phyloP scores from a whole-genome alignment of 2,329 filamentous ascomycete species.

The Hypoxylon sp. region DNA sequence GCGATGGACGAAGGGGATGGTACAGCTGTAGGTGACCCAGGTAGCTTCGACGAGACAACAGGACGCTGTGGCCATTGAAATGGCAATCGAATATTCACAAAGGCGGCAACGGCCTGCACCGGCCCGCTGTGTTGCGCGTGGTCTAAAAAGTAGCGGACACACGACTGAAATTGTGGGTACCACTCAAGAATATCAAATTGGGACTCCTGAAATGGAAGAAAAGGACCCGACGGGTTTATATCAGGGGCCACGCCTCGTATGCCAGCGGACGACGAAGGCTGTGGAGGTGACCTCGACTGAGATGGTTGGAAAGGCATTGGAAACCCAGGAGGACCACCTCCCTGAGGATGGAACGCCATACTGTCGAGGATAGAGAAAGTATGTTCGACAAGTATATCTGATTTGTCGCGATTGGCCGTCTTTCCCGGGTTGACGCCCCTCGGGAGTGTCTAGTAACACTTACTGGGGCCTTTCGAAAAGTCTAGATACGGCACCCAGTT shows the following conservation, averaged over 20 bases:
- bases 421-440: constrained; percentile 14
- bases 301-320: constrained; percentile 47
- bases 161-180: constrained; percentile 92
- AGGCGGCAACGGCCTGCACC: constrained; percentile 89
- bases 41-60: constrained; percentile 58
- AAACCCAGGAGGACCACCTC: constrained; percentile 45
- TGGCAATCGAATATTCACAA: constrained; percentile 92
- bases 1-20: constrained; percentile 50
- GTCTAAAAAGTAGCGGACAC: constrained; percentile 91
- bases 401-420: constrained; percentile 17
- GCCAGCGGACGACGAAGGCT: constrained; percentile 46
- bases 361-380: constrained; percentile 23
- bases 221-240: constrained; percentile 43
- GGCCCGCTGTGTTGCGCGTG: constrained; percentile 86
- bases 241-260: constrained; percentile 45
- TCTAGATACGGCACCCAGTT: constrained; percentile 28
- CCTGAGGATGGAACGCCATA: constrained; percentile 51
- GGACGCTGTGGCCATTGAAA: constrained; percentile 76
- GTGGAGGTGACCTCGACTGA: constrained; percentile 47
- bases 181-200: constrained; percentile 88
- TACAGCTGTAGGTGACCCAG: constrained; percentile 56
- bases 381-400: constrained; percentile 16
- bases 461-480: constrained; percentile 15
- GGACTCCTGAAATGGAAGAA: constrained; percentile 50
- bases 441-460: constrained; percentile 50